Evolutionary conservation across 768 basidiomycete genomes (phyloP).

Genomic region (Sporobolomyces pararoseus): DNA sequence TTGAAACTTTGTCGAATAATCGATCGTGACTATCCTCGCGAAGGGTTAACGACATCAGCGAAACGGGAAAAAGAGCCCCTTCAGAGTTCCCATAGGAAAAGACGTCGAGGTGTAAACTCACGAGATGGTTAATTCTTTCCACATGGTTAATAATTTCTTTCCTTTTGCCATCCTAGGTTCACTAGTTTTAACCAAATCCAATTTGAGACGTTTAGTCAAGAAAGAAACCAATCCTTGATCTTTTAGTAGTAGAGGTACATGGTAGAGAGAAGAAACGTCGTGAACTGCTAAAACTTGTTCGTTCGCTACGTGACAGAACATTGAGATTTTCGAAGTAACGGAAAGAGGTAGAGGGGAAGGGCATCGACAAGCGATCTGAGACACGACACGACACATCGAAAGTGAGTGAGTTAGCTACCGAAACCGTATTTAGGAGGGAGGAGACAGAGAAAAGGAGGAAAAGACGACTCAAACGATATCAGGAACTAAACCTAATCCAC

Average conservation of each 20-base stretch:
- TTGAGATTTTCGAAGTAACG: constrained; percentile 93
- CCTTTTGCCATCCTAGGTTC: constrained; percentile 63
- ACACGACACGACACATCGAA: too few species aligned
- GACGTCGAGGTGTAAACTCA: too few species aligned
- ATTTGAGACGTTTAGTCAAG: constrained; percentile 73
- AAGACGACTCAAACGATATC: constrained; percentile 67
- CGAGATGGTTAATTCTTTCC: constrained; percentile 80
- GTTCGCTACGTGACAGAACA: constrained; percentile 94
- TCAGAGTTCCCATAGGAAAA: too few species aligned
- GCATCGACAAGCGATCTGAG: constrained; percentile 86
- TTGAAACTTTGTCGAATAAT: constrained; percentile 77
- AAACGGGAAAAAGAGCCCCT: neutral
- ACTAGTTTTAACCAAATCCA: constrained; percentile 58
- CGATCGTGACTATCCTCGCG: constrained; percentile 71
- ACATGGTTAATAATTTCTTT: constrained; percentile 62
- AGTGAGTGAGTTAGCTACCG: too few species aligned
- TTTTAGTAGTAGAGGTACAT: constrained; percentile 85
- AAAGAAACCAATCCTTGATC: constrained; percentile 88
- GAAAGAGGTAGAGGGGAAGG: constrained; percentile 73
- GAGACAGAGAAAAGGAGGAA: too few species aligned
- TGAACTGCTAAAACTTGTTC: constrained; percentile 88
- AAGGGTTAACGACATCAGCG: neutral
- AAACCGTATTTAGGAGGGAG: too few species aligned
- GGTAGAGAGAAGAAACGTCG: constrained; percentile 93
- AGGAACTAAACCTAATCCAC: constrained; percentile 85